Base-by-base conservation (phyloP, 1,139 yeast genomes). In the Yamadazyma spencermartinsiae region DNA sequence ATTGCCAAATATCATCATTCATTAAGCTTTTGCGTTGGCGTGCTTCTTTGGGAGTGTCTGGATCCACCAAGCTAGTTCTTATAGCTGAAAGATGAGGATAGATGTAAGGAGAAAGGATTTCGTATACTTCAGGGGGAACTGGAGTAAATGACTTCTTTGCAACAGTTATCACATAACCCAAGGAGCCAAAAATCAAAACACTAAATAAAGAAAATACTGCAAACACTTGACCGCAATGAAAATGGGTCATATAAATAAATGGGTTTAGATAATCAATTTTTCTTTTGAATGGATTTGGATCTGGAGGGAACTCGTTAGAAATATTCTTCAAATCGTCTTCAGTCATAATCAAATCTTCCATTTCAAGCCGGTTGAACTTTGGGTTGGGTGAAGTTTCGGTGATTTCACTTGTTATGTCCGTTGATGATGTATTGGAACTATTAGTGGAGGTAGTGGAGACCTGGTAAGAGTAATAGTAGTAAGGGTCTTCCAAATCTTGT, bases 71-170 rank as follows among this genome's bases (percentile, higher is more conserved):
- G n/a, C 44, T 33, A 2, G 57, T 50, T 27, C 65, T 43, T 29
- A 60, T 51, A 3, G 64, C 56, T 8, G 55, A 41, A 17, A 60
- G 38, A 9, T 51, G 42, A 2, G 61, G 61, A 38, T 58, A 61
- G 21, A 30, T 36, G 38, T 58, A 47, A 12, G 41, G 44, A 10
- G 50, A 44, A 13, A 47, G 31, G 5, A 45, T 19, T 36, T 54
- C 59, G 35, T 50, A 45, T 3, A 48, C 40, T 37, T 51, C 49
- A 3, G 54, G 54, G 3, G 48, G 46, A 8, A 31, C 12, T 11
- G 48, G 46, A 1, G 21, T 29, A 27, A 35, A 42, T 13, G 16
- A 31, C 4, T 29, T n/a, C 14, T 36, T 39, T 3, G 43, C 51
- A 12, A 41, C 43, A 6, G 35, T 26, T 1, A 49, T 37, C 11